A percentile compares a stretch with the other conserved stretches of the same genome.
These are phyloP conservation scores for Lomentospora prolificans DNA, from an alignment of 2,329 filamentous ascomycete species.

Conservation along the genomic window DNA sequence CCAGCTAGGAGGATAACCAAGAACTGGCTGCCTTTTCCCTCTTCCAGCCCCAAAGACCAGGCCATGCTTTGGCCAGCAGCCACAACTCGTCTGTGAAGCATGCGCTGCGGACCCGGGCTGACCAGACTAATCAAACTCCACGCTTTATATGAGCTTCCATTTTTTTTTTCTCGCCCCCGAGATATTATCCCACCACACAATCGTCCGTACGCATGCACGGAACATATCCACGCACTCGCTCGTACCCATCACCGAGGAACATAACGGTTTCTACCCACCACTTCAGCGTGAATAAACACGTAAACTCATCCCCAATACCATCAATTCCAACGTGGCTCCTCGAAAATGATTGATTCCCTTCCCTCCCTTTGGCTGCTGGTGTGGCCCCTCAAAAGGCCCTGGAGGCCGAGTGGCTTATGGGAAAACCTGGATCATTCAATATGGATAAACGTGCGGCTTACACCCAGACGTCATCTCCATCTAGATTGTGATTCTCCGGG, in stretches of 20 bases:
- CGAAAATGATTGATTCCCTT: background rate
- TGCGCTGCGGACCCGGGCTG: background rate
- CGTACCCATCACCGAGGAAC: background rate
- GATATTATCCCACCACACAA: background rate
- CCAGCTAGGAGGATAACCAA: background rate
- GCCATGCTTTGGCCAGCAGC: background rate
- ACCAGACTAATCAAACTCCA: background rate
- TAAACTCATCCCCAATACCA: too few species aligned
- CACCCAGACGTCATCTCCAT: background rate
- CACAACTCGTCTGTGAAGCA: background rate
- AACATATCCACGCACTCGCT: too few species aligned
- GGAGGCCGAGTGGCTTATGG: background rate
- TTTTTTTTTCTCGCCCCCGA: background rate
- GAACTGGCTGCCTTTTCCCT: background rate
- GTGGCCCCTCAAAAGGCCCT: background rate
- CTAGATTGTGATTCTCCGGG: background rate
- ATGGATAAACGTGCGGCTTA: constrained; percentile 3
- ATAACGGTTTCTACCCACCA: background rate
- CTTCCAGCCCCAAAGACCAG: background rate
- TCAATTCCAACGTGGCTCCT: too few species aligned
- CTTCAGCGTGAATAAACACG: too few species aligned
- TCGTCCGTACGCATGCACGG: background rate
- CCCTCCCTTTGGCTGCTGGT: too few species aligned
- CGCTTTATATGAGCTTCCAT: background rate
- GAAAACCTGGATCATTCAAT: background rate